Evolutionary conservation across 1,284 basidiomycete genomes (phyloP), one percentile per base, ranked within the genome.

Genomic region (Moesziomyces sp.): DNA sequence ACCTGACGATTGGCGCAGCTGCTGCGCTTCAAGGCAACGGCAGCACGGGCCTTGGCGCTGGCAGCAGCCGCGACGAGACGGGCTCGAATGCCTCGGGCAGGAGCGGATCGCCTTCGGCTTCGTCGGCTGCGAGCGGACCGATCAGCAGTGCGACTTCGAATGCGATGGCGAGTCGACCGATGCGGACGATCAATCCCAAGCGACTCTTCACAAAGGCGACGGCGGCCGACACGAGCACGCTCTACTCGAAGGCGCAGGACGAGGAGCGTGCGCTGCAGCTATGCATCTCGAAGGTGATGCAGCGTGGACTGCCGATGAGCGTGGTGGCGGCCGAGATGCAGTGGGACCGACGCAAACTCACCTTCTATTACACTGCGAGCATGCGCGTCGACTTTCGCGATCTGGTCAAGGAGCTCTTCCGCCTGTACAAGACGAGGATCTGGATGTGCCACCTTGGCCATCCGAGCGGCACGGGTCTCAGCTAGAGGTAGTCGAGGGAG

Each of bases 291-390:
- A 97, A 98, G 85, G 94, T 97, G 16, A 47, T 52, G 47, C 78
- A 80, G 93, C 58, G 74, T 51, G 83, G 94, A 81, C 86, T 99
- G 80, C 94, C 94, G 18, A 99, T 99, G 96, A 93, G 95, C 85
- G 94, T 99, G 62, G 91, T 97, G 59, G 94, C 97, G 83, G 95
- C 94, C 34, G 96, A 98, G 86, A 97, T 96, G 87, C 96, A 99
- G 85, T 98, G 79, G 79, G 79, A 81, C 54, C 91, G 96, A 51
- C 92, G 94, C 85, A 97, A 98, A 86, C 86, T 99, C 69, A 98
- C 96, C 0, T 97, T 97, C 87, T 98, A 97, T 86, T 99, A 97
- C 85, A 88, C 95, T 65, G 93, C 95, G 55, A 93, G 96, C 82
- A 94, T 93, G 86, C 87, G 96, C 74, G 95, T 99, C 84, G 96